A percentile compares a stretch with the other conserved stretches of the same genome.
phyloP scores from a whole-genome alignment of 176 grass and related monocot species.

The Aegilops longissima region DNA sequence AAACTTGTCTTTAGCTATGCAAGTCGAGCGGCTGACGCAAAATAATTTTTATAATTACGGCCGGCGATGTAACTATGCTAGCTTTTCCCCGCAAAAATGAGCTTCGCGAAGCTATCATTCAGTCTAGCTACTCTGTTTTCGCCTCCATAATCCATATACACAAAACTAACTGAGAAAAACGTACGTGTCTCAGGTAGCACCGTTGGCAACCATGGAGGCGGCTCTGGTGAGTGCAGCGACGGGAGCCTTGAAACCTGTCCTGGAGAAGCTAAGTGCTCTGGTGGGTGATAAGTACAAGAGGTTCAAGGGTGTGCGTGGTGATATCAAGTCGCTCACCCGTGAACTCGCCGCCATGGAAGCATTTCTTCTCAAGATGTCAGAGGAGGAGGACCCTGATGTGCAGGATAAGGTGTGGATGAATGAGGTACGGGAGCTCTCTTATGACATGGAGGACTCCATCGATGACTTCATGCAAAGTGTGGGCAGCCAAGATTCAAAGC shows the following conservation, averaged over 20 bases:
- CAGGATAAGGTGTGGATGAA: background rate
- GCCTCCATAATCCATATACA: accelerated
- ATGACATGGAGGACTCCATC: background rate
- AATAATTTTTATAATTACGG: too few species aligned
- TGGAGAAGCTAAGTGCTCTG: accelerated
- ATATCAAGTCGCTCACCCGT: background rate
- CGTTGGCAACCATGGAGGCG: too few species aligned
- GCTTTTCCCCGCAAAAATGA: accelerated
- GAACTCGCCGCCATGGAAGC: background rate
- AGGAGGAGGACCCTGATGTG: background rate
- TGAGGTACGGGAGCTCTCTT: background rate
- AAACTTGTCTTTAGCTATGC: too few species aligned
- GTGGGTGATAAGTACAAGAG: accelerated
- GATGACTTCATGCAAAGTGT: background rate
- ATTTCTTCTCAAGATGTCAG: background rate
- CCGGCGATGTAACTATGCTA: too few species aligned
- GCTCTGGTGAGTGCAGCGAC: background rate
- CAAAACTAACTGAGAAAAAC: background rate
- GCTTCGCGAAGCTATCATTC: too few species aligned
- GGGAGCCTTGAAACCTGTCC: background rate
- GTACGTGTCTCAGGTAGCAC: background rate
- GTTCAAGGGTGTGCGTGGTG: background rate
- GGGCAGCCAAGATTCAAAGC: background rate
- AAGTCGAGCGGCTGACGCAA: too few species aligned
- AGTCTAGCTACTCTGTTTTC: background rate